These are phyloP conservation scores for Coemansia sp. DNA, from an alignment of 192 early-diverging fungal species.

Conservation along the genomic window DNA sequence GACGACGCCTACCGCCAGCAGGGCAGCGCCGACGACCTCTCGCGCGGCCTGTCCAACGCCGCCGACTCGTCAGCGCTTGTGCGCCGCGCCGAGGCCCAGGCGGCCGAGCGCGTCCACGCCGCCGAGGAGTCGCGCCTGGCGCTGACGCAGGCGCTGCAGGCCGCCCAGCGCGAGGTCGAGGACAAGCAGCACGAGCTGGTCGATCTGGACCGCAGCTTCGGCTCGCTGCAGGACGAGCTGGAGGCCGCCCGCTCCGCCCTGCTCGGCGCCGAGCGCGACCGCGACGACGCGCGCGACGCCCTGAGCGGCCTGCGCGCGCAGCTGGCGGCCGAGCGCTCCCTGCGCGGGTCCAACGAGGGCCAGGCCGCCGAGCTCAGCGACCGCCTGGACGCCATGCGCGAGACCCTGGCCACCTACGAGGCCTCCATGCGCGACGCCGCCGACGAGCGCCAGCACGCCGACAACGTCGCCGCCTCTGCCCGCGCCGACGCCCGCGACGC, in stretches of 20 bases:
- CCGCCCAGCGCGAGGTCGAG: conserved; percentile 78
- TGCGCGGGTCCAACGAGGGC: conserved; percentile 52
- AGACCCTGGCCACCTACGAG: conserved; percentile 64
- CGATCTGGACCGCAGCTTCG: conserved; percentile 57
- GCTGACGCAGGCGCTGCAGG: conserved; percentile 73
- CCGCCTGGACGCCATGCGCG: conserved; percentile 47
- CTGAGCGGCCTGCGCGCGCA: conserved; percentile 37
- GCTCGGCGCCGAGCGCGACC: conserved; percentile 45
- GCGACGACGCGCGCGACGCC: conserved; percentile 42
- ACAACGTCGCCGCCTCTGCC: conserved; percentile 70
- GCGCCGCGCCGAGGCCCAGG: conserved; percentile 59
- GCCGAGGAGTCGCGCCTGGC: conserved; percentile 83
- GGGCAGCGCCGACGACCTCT: conserved; percentile 60
- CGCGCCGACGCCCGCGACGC: conserved; percentile 71
- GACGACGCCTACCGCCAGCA: conserved; percentile 58
- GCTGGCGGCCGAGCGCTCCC: conserved; percentile 37
- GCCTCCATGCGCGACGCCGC: conserved; percentile 61
- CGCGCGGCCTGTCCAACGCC: conserved; percentile 45
- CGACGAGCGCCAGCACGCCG: conserved; percentile 71
- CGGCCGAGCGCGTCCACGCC: conserved; percentile 73
- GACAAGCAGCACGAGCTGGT: conserved; percentile 70
- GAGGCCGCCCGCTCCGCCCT: conserved; percentile 34
- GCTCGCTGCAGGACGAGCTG: conserved; percentile 52
- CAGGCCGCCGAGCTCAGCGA: conserved; percentile 41
- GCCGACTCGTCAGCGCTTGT: conserved; percentile 12